Percentiles rank a stretch among this genome's conserved stretches.
Conservation (phyloP, 768 basidiomycete genomes). For the Rhodotorula paludigena region DNA sequence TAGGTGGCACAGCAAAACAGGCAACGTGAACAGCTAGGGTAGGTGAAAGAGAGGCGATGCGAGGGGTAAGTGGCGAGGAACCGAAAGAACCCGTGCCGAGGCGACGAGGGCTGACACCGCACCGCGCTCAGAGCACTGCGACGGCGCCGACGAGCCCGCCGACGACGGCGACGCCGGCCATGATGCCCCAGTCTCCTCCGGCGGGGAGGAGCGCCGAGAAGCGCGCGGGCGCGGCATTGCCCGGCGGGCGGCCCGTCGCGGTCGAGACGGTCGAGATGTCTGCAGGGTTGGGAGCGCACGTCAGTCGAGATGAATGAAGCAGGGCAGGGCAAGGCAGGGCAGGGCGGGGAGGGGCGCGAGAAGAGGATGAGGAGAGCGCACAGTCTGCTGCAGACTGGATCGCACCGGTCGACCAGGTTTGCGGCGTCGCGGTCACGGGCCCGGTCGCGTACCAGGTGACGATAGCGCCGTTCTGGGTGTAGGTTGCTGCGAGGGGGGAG, state of each 20-base stretch:
- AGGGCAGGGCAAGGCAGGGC: background rate
- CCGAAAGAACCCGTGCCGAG: background rate
- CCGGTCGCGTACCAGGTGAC: slow-evolving; percentile 25
- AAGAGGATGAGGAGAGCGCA: background rate
- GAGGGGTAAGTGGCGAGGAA: background rate
- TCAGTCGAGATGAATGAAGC: background rate
- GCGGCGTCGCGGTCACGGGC: slow-evolving; percentile 21
- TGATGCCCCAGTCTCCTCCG: slow-evolving; percentile 12
- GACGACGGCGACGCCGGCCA: slow-evolving; percentile 15
- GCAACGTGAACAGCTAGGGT: too few relatives aligned
- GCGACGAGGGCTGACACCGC: background rate
- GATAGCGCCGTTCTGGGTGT: slow-evolving; percentile 16
- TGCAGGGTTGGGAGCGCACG: background rate
- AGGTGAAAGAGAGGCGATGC: background rate
- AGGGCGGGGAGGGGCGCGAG: background rate
- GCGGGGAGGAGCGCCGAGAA: background rate
- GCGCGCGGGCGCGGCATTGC: background rate
- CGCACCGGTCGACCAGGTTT: background rate
- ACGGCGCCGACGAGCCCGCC: slow-evolving; percentile 29
- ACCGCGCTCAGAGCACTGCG: slow-evolving; percentile 12
- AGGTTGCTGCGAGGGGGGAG: background rate
- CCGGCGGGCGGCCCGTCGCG: background rate
- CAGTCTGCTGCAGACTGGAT: background rate
- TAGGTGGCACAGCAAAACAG: too few relatives aligned
- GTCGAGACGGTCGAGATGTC: slow-evolving; percentile 22